A percentile compares a stretch with the other conserved stretches of the same genome.
phyloP scores from a whole-genome alignment of 139 green algal species.

The Closterium sp. region DNA sequence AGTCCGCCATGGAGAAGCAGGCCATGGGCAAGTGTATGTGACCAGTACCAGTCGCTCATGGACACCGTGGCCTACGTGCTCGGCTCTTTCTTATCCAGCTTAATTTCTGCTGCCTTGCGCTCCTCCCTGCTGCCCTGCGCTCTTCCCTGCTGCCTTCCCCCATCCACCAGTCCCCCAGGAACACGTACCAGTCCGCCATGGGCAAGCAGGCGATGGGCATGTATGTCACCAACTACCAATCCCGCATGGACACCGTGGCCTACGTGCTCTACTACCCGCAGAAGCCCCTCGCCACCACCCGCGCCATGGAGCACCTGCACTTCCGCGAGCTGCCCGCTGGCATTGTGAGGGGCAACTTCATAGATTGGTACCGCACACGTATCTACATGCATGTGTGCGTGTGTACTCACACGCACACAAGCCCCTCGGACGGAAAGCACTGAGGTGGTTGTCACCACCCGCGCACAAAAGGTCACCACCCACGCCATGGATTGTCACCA shows the following conservation, averaged over 20 bases:
- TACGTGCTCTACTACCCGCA: slow-evolving; percentile 97
- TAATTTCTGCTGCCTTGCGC: too few species aligned
- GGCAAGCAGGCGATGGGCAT: slow-evolving; percentile 85
- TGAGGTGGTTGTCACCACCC: too few species aligned
- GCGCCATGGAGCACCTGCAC: slow-evolving; percentile 65
- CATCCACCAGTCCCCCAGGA: slow-evolving; percentile 69
- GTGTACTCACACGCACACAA: neutral
- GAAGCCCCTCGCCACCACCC: slow-evolving; percentile 77
- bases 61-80: slow-evolving; percentile 77
- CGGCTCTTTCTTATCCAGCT: too few species aligned
- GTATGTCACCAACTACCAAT: slow-evolving; percentile 81
- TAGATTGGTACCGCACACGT: neutral
- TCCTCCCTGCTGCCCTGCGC: too few species aligned
- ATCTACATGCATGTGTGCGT: neutral
- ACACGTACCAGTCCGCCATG: slow-evolving; percentile 93
- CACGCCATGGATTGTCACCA: too few species aligned
- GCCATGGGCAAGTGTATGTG: slow-evolving; percentile 89
- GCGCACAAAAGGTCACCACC: too few species aligned
- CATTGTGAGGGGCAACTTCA: neutral
- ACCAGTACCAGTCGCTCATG: slow-evolving; percentile 65
- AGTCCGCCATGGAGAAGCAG: slow-evolving; percentile 80
- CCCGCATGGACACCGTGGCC: slow-evolving; percentile 64
- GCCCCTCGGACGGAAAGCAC: too few species aligned
- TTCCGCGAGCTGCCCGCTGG: slow-evolving; percentile 68
- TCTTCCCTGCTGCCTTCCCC: too few species aligned